Base-by-base conservation (phyloP, 2,329 filamentous ascomycete genomes). In the Apiospora arundinis region DNA sequence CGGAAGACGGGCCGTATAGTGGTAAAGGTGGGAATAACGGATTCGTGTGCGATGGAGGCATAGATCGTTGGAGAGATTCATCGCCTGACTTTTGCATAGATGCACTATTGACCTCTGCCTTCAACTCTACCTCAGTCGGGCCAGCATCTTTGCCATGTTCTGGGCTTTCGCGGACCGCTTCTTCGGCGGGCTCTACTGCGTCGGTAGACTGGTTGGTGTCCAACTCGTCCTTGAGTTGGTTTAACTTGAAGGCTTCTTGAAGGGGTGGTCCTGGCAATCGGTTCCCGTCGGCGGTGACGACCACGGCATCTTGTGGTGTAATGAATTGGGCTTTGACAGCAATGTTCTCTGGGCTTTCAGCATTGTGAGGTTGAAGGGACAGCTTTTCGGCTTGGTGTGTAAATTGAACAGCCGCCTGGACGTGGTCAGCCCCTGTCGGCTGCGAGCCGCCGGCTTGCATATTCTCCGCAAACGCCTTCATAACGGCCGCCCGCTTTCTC, bases 21-120 rank as follows among this genome's bases (percentile, higher is more conserved):
- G 95, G 95, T 11, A 97, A 81, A 1, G 94, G 93, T 7, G 95
- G 95, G 75, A 98, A 98, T 6, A 97, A 83, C 3, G 93, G 92
- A 75, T 95, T 92, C 1, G 93, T 95, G 74, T 90, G 88, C 9
- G 91, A 91, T 0, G 91, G 90, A 0, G 92, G 91, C 82, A 86
- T 87, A 18, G 85, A 78, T 71, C 79, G 82, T 60, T 82, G 80
- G 23, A 89, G 75, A 21, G 85, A 85, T 16, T 81, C 84, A 32
- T 85, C 85, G 45, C 85, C 83, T 4, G 85, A 83, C 70, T 84
- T 84, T 72, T 86, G 79, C 70, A 83, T 75, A 7, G 79, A 75
- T 40, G 78, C 78, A 69, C 79, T 81, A 70, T 84, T 81, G 40
- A 78, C 73, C 25, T 75, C 60, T 2, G 74, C 56, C 14, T 73